Conservation (phyloP, 140 eudicot species). For the Ambrosia hybrid region DNA sequence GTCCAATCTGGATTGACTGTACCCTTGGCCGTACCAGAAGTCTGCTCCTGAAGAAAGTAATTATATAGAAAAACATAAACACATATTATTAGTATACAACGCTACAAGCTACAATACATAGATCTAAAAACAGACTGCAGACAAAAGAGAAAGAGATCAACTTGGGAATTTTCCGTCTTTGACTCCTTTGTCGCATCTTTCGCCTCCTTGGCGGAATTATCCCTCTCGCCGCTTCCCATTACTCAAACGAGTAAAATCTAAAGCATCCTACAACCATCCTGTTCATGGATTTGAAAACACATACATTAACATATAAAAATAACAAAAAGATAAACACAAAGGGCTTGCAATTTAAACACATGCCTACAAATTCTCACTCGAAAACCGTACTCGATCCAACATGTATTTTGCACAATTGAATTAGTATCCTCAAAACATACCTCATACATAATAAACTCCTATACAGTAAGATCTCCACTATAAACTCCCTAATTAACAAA, state of each 20-base stretch:
- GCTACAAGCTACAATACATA: background rate
- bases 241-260: conserved; percentile 43
- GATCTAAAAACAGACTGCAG: background rate
- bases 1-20: conserved; percentile 88
- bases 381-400: background rate
- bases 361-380: background rate
- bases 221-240: conserved; percentile 97
- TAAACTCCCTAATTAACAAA: conserved; percentile 10
- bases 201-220: conserved; percentile 70
- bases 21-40: conserved; percentile 57
- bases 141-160: conserved; percentile 14
- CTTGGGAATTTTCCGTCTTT: conserved; percentile 56
- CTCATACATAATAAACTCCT: background rate
- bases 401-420: background rate
- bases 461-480: no score
- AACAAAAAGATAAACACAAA: background rate
- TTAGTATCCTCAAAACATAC: conserved; percentile 5
- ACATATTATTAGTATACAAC: background rate
- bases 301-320: conserved; percentile 1
- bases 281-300: conserved; percentile 7
- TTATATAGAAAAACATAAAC: conserved; percentile 12
- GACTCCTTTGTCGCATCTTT: conserved; percentile 69
- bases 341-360: background rate
- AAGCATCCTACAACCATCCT: conserved; percentile 58
- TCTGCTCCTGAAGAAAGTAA: conserved; percentile 70